Conservation (phyloP, 305 asterid genomes). For the Fraxinus ornus region DNA sequence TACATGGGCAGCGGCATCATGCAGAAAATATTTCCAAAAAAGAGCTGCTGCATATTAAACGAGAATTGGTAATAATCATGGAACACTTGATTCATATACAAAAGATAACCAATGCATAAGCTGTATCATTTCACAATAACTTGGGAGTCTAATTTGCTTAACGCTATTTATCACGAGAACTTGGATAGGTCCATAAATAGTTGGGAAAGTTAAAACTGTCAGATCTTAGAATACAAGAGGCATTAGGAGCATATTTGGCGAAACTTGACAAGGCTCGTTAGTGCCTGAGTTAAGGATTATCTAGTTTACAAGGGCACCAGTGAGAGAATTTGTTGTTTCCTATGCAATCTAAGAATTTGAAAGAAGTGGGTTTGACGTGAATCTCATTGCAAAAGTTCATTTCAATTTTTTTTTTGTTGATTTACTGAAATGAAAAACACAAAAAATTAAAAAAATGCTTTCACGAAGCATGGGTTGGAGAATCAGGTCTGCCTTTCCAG, state of each 20-base stretch:
- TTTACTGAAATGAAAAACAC: background rate
- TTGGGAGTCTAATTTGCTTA: background rate
- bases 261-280: background rate
- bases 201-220: background rate
- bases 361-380: background rate
- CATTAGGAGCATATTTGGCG: background rate
- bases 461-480: background rate
- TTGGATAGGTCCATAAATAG: background rate
- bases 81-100: background rate
- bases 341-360: background rate
- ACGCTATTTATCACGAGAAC: background rate
- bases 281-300: background rate
- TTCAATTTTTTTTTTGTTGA: background rate
- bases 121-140: background rate
- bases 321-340: background rate
- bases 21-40: slow-evolving; percentile 80
- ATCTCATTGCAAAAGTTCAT: background rate
- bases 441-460: background rate
- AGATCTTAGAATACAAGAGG: background rate
- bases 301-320: background rate
- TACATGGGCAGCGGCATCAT: slow-evolving; percentile 94
- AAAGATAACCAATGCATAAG: background rate
- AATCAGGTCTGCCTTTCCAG: background rate
- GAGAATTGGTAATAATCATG: slow-evolving; percentile 6
- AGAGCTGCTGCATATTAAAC: slow-evolving; percentile 56